These are phyloP conservation scores for Xerocomus spinulosus DNA, from an alignment of 768 basidiomycete species.

Conservation along the genomic window DNA sequence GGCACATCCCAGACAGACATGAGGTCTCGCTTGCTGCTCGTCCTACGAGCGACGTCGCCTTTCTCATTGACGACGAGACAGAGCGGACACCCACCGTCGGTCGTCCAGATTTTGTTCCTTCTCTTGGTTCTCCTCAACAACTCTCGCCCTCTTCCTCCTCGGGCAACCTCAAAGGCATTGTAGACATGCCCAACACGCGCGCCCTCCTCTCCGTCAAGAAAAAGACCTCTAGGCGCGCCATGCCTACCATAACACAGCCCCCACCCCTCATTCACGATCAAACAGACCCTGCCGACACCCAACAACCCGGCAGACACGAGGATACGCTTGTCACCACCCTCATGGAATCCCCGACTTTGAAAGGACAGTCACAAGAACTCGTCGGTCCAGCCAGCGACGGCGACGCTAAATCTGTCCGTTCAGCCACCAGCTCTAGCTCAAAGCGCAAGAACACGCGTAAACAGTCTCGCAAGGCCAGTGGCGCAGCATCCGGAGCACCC, in stretches of 20 bases:
- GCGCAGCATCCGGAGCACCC: conserved; percentile 60
- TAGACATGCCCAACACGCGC: conserved; percentile 18
- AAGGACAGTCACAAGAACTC: conserved; percentile 18
- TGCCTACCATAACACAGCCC: conserved; percentile 27
- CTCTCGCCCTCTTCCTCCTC: conserved; percentile 32
- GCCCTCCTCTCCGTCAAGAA: conserved; percentile 6
- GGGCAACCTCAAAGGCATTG: conserved; percentile 26
- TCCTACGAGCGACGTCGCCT: conserved; percentile 19
- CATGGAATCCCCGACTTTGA: conserved; percentile 23
- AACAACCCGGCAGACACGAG: conserved; percentile 19
- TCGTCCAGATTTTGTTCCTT: conserved; percentile 13
- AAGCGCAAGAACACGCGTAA: conserved; percentile 21
- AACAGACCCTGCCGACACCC: conserved; percentile 13
- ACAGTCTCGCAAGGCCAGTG: conserved; percentile 40
- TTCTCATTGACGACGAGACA: conserved; percentile 20
- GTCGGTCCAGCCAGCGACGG: conserved; percentile 14
- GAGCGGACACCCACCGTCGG: conserved; percentile 27
- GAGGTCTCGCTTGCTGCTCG: conserved; percentile 33
- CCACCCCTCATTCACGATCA: conserved; percentile 26
- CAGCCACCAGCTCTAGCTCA: conserved; percentile 22
- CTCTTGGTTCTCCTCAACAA: conserved; percentile 12
- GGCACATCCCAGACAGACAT: conserved; percentile 28
- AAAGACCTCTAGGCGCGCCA: conserved; percentile 23
- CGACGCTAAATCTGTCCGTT: conserved; percentile 26
- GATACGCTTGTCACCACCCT: conserved; percentile 10